Conservation (phyloP, 352 stramenopile genomes). For the Poterioochromonas sp. region DNA sequence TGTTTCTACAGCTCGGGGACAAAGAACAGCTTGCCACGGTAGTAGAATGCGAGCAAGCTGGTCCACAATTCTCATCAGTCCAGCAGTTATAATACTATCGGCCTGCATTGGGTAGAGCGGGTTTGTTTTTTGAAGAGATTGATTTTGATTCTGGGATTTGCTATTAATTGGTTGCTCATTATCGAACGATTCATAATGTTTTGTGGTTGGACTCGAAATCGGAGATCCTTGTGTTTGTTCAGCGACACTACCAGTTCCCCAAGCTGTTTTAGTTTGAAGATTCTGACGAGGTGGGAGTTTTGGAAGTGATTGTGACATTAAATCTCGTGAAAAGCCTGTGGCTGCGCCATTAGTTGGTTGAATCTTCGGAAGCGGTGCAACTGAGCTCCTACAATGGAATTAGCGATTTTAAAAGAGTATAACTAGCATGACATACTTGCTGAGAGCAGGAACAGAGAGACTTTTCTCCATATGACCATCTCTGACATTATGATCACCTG, state of each 20-base stretch:
- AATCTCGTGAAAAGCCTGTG: background rate
- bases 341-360: background rate
- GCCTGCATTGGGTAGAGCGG: background rate
- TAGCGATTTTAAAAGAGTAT: no score
- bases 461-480: no score
- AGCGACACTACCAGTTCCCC: background rate
- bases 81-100: background rate
- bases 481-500: no score
- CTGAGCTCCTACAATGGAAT: no score
- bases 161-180: no score
- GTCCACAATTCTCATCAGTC: conserved; percentile 18
- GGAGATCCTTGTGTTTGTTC: background rate
- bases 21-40: conserved; percentile 22
- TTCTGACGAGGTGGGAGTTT: background rate
- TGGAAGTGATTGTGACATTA: background rate
- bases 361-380: no score
- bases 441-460: no score
- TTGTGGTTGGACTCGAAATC: background rate
- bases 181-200: no score
- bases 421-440: no score
- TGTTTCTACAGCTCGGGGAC: conserved; percentile 6
- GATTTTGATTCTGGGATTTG: background rate
- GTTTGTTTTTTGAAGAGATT: background rate
- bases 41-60: background rate
- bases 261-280: background rate